Conservation (phyloP, 2,329 filamentous ascomycete genomes). For the Onygena corvina region DNA sequence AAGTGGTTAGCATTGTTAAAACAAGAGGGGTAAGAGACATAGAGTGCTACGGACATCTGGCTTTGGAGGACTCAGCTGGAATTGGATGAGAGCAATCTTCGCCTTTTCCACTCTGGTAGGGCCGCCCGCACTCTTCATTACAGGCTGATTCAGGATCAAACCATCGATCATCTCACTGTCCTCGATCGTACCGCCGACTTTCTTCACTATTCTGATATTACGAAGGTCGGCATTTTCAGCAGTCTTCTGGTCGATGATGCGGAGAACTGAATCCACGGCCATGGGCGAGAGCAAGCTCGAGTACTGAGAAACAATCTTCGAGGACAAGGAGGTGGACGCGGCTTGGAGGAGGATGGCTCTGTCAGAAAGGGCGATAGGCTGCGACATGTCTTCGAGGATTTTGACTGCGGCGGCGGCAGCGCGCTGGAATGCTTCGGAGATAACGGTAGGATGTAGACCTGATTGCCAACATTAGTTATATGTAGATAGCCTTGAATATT, state of each 20-base stretch:
- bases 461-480: neutral
- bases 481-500: neutral
- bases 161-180: constrained; percentile 96
- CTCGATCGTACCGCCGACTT: constrained; percentile 94
- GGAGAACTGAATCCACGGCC: constrained; percentile 91
- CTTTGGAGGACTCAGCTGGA: constrained; percentile 95
- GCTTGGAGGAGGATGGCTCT: constrained; percentile 86
- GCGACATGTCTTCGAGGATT: constrained; percentile 88
- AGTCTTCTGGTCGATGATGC: constrained; percentile 89
- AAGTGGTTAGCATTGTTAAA: constrained; percentile 15
- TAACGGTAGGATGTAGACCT: constrained; percentile 88
- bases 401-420: constrained; percentile 80
- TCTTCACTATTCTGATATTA: constrained; percentile 95
- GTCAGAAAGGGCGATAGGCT: constrained; percentile 79
- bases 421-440: constrained; percentile 94
- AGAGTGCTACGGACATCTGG: constrained; percentile 58
- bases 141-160: constrained; percentile 78
- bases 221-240: constrained; percentile 93
- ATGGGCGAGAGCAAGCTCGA: constrained; percentile 91
- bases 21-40: constrained; percentile 13
- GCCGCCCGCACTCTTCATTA: constrained; percentile 86
- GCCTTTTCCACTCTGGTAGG: constrained; percentile 94
- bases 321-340: constrained; percentile 90
- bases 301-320: constrained; percentile 97
- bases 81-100: constrained; percentile 90